phyloP scores from a whole-genome alignment of 2,329 filamentous ascomycete species.

The Akanthomyces dipterigenus region DNA sequence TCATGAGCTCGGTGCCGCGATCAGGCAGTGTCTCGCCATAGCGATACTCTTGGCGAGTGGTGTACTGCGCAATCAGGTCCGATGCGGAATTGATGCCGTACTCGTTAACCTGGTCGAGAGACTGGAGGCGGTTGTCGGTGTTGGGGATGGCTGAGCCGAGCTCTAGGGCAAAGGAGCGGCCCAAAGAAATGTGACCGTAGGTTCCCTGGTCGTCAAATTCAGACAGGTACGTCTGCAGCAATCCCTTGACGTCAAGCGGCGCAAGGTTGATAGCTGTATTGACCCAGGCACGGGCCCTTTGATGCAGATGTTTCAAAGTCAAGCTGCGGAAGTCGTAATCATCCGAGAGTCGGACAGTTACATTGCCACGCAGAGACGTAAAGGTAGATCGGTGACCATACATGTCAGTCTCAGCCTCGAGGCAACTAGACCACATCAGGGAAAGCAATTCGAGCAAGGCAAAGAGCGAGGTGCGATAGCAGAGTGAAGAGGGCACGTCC shows the following conservation, averaged over 20 bases:
- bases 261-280: slow-evolving; percentile 73
- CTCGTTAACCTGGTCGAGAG: slow-evolving; percentile 68
- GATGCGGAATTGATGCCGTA: slow-evolving; percentile 84
- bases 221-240: slow-evolving; percentile 92
- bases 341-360: slow-evolving; percentile 87
- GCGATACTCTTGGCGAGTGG: slow-evolving; percentile 90
- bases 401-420: slow-evolving; percentile 90
- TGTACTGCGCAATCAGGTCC: slow-evolving; percentile 95
- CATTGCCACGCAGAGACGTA: slow-evolving; percentile 66
- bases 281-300: slow-evolving; percentile 74
- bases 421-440: slow-evolving; percentile 89
- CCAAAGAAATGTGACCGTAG: slow-evolving; percentile 87
- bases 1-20: slow-evolving; percentile 59
- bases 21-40: slow-evolving; percentile 72
- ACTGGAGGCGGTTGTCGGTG: slow-evolving; percentile 78
- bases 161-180: slow-evolving; percentile 88
- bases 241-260: slow-evolving; percentile 86
- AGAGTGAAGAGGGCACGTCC: slow-evolving; percentile 81
- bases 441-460: slow-evolving; percentile 86
- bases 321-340: slow-evolving; percentile 75
- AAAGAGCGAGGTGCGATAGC: slow-evolving; percentile 84
- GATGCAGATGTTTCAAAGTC: slow-evolving; percentile 73
- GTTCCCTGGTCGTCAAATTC: slow-evolving; percentile 87
- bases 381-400: slow-evolving; percentile 84
- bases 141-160: slow-evolving; percentile 81